phyloP scores from a whole-genome alignment of 257 asterid genomes.

The Solanum arcanum region DNA sequence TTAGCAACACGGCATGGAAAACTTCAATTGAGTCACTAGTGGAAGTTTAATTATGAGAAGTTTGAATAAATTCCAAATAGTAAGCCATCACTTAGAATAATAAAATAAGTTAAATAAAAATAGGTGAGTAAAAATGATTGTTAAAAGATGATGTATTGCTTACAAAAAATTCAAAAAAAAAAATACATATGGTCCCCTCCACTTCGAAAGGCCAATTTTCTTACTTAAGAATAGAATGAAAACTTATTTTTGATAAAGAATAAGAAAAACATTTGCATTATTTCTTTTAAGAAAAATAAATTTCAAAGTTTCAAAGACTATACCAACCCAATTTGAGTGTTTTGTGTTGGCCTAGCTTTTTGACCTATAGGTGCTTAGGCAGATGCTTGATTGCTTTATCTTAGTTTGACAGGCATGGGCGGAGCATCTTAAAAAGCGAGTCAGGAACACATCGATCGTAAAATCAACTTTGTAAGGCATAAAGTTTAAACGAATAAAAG shows the following conservation, averaged over 20 bases:
- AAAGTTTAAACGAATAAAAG: too few relatives aligned
- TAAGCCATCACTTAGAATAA: neutral
- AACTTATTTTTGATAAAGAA: neutral
- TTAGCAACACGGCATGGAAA: neutral
- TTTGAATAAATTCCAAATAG: neutral
- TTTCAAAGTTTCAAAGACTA: neutral
- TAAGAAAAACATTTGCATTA: neutral
- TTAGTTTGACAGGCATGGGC: neutral
- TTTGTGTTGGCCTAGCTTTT: neutral
- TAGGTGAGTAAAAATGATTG: neutral
- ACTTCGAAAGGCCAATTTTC: neutral
- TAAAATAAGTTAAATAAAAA: neutral
- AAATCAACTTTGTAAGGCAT: too few relatives aligned
- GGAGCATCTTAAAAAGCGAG: neutral
- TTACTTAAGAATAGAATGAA: neutral
- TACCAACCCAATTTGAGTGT: neutral
- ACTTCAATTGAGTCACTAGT: neutral
- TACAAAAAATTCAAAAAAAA: neutral
- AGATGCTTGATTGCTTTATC: neutral
- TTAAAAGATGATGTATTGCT: neutral
- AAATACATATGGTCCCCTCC: neutral
- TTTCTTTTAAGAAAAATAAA: neutral
- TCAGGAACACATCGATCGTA: too few relatives aligned
- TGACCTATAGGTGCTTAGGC: neutral
- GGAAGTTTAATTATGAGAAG: neutral